Evolutionary conservation across 176 grass and related monocot genomes (phyloP).

Genomic region (Triticum aestivum): DNA sequence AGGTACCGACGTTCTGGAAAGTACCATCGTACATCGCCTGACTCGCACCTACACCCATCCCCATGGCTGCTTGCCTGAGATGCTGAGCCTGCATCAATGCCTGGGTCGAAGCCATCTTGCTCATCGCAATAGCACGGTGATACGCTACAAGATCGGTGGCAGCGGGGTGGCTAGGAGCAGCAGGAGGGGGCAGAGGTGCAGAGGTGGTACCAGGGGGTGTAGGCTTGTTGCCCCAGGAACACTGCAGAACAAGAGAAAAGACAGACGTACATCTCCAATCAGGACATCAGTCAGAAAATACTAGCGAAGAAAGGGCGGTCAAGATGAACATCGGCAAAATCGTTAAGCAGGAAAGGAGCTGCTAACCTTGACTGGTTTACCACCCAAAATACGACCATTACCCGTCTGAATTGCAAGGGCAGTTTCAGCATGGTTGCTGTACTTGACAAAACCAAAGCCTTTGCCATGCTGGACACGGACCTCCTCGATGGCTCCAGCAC

Average conservation of each 20-base stretch:
- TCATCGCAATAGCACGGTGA: constrained; percentile 51
- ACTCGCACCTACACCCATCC: constrained; percentile 54
- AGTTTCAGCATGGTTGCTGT: constrained; percentile 65
- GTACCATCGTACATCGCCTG: constrained; percentile 68
- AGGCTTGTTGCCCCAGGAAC: constrained; percentile 93
- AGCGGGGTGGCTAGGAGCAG: constrained; percentile 33
- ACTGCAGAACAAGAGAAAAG: constrained; percentile 35
- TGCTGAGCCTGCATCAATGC: constrained; percentile 58
- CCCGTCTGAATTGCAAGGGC: constrained; percentile 72
- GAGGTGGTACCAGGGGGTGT: constrained; percentile 58
- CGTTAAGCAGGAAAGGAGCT: neutral
- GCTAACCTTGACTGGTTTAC: constrained; percentile 79
- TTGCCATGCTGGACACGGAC: constrained; percentile 73
- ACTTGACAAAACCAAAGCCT: constrained; percentile 88
- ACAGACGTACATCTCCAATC: neutral
- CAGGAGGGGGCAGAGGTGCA: constrained; percentile 62
- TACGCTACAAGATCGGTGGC: constrained; percentile 45
- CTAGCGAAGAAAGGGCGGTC: neutral
- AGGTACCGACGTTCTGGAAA: constrained; percentile 44
- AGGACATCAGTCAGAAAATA: neutral
- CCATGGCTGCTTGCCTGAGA: constrained; percentile 70
- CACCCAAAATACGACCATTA: constrained; percentile 58
- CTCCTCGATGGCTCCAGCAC: constrained; percentile 69
- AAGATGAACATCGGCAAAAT: neutral
- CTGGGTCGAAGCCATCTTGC: constrained; percentile 59